Base-by-base conservation (phyloP, 345 rosid species). In the Eucalyptus guilfoylei region DNA sequence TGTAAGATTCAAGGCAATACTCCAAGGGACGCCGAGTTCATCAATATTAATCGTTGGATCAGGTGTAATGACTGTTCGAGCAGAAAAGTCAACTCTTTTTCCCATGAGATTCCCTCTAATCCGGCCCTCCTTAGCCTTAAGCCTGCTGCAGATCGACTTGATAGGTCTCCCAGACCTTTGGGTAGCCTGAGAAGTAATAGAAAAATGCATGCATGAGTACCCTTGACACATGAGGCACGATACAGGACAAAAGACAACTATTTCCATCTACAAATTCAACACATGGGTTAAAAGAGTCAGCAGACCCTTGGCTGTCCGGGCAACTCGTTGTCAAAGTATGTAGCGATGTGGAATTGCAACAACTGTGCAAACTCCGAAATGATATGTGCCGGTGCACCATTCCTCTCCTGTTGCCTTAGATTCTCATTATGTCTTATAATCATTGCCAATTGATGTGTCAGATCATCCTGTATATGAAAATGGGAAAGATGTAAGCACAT, bases 301-400 rank as follows among this genome's bases (percentile, higher is more conserved):
- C 86, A 90, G 93, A 97, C 99, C 98, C 99, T 96, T 89, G 99
- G 99, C 91, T 96, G 98, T 91, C 99, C 99, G 69, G 99, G 99
- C 92, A 97, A 91, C 92, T 97, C 99, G 89, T 97, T 97, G 92
- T 97, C 99, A 94, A 97, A 96, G 90, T 97, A 97, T 2, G 99
- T 96, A 44, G 99, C 99, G 50, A 96, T 95, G 89, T 96, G 99
- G 87, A 96, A 97, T 94, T 97, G 99, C 93, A 97, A 93, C 91
- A 97, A 93, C 89, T 96, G 98, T 42, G 98, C 97, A 91, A 96
- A 97, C 94, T 97, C 99, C 3, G 99, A 97, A 90, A 97, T 96
- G 76, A 97, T 97, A 91, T 96, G 99, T 40, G 99, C 99, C 87
- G 99, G 99, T 26, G 99, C 97, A 40, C 99, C 99, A 89, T 95